Evolutionary conservation across 2,329 filamentous ascomycete genomes (phyloP).

Genomic region (Stylonectria norvegica): DNA sequence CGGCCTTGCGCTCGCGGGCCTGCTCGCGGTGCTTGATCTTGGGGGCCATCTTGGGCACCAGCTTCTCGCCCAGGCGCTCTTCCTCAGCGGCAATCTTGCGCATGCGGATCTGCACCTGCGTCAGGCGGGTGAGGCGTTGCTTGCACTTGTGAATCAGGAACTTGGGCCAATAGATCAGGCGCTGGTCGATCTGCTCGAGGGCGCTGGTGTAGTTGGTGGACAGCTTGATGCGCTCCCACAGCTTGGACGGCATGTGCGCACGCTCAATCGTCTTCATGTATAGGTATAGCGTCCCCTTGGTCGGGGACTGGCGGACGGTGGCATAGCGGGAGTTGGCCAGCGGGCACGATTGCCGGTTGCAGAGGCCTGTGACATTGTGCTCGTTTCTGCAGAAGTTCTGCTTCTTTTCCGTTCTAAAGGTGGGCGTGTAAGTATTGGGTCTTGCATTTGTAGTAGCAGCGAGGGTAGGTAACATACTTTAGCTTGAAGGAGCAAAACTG

Average conservation of each 20-base stretch:
- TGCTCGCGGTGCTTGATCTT: constrained; percentile 79
- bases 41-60: constrained; percentile 85
- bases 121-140: constrained; percentile 86
- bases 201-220: constrained; percentile 89
- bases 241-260: constrained; percentile 79
- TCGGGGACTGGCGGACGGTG: constrained; percentile 80
- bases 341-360: constrained; percentile 83
- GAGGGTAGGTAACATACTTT: constrained; percentile 56
- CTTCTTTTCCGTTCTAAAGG: constrained; percentile 68
- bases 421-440: constrained; percentile 15
- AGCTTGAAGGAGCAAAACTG: constrained; percentile 95
- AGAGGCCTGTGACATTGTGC: constrained; percentile 80
- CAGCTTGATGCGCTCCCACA: constrained; percentile 92
- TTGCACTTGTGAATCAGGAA: constrained; percentile 94
- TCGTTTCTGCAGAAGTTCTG: constrained; percentile 96
- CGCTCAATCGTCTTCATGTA: constrained; percentile 97
- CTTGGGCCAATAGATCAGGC: constrained; percentile 90
- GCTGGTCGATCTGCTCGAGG: constrained; percentile 79
- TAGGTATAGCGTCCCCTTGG: constrained; percentile 79
- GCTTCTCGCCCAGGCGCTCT: constrained; percentile 79
- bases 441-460: constrained; percentile 18
- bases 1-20: constrained; percentile 71
- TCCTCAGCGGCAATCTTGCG: constrained; percentile 83
- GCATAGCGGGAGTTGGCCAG: constrained; percentile 91
- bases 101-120: constrained; percentile 82